Base-by-base conservation (phyloP, 257 asterid genomes). In the Agastache rugosa region DNA sequence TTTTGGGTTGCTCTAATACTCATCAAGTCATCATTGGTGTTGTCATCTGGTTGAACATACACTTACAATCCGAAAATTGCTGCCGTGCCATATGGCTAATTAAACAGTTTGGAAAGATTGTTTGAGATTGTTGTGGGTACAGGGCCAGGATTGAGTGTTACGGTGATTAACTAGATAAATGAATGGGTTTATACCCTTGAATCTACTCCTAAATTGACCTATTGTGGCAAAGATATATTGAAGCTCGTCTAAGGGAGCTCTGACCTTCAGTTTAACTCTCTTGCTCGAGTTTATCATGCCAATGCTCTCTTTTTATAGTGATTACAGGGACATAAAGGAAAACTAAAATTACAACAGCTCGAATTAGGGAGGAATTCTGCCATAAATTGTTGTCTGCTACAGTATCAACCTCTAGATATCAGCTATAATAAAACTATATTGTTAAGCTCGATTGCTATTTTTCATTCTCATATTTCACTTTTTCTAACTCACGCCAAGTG, bases 11-110 rank as follows among this genome's bases (percentile, higher is more conserved):
- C 29, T 48, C 31, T n/a, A 16, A 11, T n/a, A 8, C 11, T 29
- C 2, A 29, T 29, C 34, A 29, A 1, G n/a, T 55, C 23, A 22
- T 34, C 12, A 16, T 20, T 14, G 3, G 35, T 35, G 56, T 71
- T 56, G 67, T 39, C 42, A 8, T 58, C 64, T 58, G 64, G 41
- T 27, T 27, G 64, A 41, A 71, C 67, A 14, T 55, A 55, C 20
- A 14, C 31, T 23, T 17, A 8, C n/a, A 22, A 37, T 69, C 25
- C 14, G 65, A 61, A 9, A 55, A 22, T 70, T 70, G 27, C 75
- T 11, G 37, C 45, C 12, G 5, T 56, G 56, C 44, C 11, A 55
- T 69, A 14, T 35, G 17, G 17, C 42, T 39, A 12, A 70, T 55
- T 20, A 22, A 54, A 25, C 11, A 22, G 55, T 22, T 70, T 39